Percentiles rank a stretch among this genome's conserved stretches.
phyloP scores from a whole-genome alignment of 2,329 filamentous ascomycete species.

The Fusarium falciforme region DNA sequence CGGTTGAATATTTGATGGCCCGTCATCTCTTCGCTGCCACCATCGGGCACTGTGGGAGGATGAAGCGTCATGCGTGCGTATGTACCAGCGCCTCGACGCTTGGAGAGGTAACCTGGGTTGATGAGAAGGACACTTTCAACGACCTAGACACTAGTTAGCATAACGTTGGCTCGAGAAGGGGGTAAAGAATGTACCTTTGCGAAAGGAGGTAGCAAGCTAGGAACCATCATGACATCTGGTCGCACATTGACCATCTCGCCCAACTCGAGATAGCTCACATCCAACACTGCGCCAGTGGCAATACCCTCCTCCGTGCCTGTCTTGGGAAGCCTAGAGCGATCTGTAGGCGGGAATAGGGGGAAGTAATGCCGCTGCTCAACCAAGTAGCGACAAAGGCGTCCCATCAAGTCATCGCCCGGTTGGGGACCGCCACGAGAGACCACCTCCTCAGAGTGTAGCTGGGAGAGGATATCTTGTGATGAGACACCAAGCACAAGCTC shows the following conservation, averaged over 20 bases:
- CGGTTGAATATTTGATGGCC: slow-evolving; percentile 84
- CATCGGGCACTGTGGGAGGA: slow-evolving; percentile 70
- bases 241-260: slow-evolving; percentile 90
- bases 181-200: slow-evolving; percentile 75
- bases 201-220: slow-evolving; percentile 86
- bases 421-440: slow-evolving; percentile 39
- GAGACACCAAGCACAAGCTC: slow-evolving; percentile 86
- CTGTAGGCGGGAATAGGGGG: slow-evolving; percentile 85
- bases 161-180: neutral
- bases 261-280: slow-evolving; percentile 85
- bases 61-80: slow-evolving; percentile 84
- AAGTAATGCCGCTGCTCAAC: slow-evolving; percentile 93
- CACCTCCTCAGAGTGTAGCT: slow-evolving; percentile 81
- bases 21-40: slow-evolving; percentile 68
- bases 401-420: slow-evolving; percentile 66
- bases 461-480: slow-evolving; percentile 84
- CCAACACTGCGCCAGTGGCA: slow-evolving; percentile 81
- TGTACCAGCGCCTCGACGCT: slow-evolving; percentile 85
- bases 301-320: slow-evolving; percentile 69
- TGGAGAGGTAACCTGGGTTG: slow-evolving; percentile 90
- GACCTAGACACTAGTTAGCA: slow-evolving; percentile 66
- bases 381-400: slow-evolving; percentile 79
- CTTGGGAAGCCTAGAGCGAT: slow-evolving; percentile 74
- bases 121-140: slow-evolving; percentile 90
- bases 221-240: slow-evolving; percentile 86